Evolutionary conservation across 495 filamentous ascomycete genomes (phyloP), one percentile per base, ranked within the genome.

Genomic region (Neurospora sp.): DNA sequence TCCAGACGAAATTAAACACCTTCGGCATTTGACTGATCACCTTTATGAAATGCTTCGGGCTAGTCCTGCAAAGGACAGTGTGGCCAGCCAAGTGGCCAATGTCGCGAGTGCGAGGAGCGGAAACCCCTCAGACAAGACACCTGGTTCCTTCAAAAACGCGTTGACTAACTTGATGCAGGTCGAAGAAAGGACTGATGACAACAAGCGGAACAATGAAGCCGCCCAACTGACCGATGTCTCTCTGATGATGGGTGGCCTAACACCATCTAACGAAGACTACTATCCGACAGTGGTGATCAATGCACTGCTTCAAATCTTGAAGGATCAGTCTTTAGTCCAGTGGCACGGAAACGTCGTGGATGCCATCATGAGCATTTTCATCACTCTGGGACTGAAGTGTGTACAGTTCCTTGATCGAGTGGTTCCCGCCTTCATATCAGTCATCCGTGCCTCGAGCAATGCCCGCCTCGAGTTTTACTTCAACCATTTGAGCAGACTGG

Each of bases 241-340:
- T 16, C 86, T 99, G 27, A 97, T 99, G 83, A 98, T 99, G 94
- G 91, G 91, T 73, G 94, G 96, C 12, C 87, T 97, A n/a, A 98
- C 94, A 3, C 96, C 96, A 3, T 97, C 94, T 0, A 96, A 93
- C 73, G 96, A 99, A 77, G 96, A 99, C 73, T 99, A 98, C 77
- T 98, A 97, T 77, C 96, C 96, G 4, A 98, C 96, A 0, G 94
- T 99, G 22, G 96, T 98, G 48, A 97, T 99, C 77, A 96, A 96
- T 76, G 95, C 95, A 2, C 84, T 99, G 61, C 89, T 98, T 78
- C 91, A 93, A 70, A 93, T 99, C 71, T 82, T 99, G 53, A 93
- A 93, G 74, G 96, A 99, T 77, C 89, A 89, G 53, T 97, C 96
- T 3, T 82, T 98, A 65, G 86, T 89, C 7, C 91, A 95, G 75